A percentile compares a stretch with the other conserved stretches of the same genome.
Conservation (phyloP, 192 early-diverging fungal species). For the Rhizophagus prolifer region DNA sequence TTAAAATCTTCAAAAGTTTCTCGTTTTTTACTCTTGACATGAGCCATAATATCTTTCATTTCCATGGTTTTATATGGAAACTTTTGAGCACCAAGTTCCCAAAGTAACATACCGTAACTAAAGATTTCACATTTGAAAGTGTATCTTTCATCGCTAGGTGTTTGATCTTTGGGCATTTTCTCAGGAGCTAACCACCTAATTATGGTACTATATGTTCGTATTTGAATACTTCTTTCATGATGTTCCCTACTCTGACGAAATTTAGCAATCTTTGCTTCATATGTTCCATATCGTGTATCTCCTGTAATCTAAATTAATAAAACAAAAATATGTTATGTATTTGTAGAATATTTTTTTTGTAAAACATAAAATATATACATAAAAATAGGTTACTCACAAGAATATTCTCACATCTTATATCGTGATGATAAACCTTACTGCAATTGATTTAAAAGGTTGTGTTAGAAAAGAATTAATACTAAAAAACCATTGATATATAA, state of each 20-base stretch:
- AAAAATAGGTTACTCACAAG: background rate
- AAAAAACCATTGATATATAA: background rate
- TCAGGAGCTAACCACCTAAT: slow-evolving; percentile 17
- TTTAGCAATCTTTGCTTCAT: slow-evolving; percentile 18
- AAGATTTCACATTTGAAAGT: slow-evolving; percentile 26
- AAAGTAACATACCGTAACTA: background rate
- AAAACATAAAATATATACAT: background rate
- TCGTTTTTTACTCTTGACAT: background rate
- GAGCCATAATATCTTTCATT: background rate
- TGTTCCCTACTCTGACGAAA: slow-evolving; percentile 1
- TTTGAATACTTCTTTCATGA: background rate
- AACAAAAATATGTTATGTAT: background rate
- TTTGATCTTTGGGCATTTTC: background rate
- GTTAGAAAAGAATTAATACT: background rate
- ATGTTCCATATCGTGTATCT: background rate
- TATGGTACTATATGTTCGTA: background rate
- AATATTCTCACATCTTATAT: slow-evolving; percentile 21
- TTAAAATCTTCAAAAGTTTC: background rate
- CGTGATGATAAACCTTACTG: slow-evolving; percentile 9
- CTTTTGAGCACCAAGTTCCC: background rate
- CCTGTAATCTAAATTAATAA: slow-evolving; percentile 4
- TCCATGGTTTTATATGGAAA: background rate
- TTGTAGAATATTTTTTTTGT: background rate
- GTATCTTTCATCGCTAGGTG: background rate
- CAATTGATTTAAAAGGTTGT: background rate